phyloP scores from a whole-genome alignment of 2,329 filamentous ascomycete genomes.

The Sclerotinia sclerotiorum region DNA sequence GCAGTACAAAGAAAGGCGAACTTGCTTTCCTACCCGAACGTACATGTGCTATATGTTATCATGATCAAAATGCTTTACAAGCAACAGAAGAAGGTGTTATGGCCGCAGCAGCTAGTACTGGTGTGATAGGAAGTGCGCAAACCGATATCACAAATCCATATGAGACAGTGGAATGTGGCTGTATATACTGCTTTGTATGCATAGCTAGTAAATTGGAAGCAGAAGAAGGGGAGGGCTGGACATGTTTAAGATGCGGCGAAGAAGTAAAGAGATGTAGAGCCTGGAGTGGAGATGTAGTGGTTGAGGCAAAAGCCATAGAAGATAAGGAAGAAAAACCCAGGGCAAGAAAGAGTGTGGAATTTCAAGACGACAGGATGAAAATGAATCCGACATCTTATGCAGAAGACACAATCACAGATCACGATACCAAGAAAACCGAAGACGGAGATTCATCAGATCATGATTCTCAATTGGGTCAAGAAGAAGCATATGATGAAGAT shows the following conservation, averaged over 20 bases:
- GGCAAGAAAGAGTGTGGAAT: slow-evolving; percentile 12
- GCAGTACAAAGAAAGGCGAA: slow-evolving; percentile 63
- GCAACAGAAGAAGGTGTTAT: slow-evolving; percentile 75
- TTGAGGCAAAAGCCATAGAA: slow-evolving; percentile 44
- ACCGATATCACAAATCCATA: slow-evolving; percentile 98
- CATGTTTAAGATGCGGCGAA: slow-evolving; percentile 84
- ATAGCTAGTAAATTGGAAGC: slow-evolving; percentile 85
- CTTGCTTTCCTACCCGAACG: slow-evolving; percentile 84
- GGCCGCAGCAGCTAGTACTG: slow-evolving; percentile 62
- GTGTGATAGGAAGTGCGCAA: slow-evolving; percentile 81
- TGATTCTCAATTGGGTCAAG: slow-evolving; percentile 31
- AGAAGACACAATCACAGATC: not conserved
- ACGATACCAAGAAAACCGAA: not conserved
- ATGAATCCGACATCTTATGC: not conserved
- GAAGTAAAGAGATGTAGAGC: slow-evolving; percentile 81
- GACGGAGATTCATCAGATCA: slow-evolving; percentile 25
- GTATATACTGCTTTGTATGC: slow-evolving; percentile 95
- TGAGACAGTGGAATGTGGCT: slow-evolving; percentile 83
- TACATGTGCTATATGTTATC: slow-evolving; percentile 95
- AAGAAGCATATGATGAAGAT: slow-evolving; percentile 38
- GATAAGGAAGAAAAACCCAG: not conserved
- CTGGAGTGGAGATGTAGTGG: slow-evolving; percentile 87
- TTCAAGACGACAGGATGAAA: not conserved
- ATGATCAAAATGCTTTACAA: slow-evolving; percentile 77
- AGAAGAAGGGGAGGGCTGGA: slow-evolving; percentile 93